Evolutionary conservation across 805 yeast genomes (phyloP).

Genomic region (Candida schatavii): DNA sequence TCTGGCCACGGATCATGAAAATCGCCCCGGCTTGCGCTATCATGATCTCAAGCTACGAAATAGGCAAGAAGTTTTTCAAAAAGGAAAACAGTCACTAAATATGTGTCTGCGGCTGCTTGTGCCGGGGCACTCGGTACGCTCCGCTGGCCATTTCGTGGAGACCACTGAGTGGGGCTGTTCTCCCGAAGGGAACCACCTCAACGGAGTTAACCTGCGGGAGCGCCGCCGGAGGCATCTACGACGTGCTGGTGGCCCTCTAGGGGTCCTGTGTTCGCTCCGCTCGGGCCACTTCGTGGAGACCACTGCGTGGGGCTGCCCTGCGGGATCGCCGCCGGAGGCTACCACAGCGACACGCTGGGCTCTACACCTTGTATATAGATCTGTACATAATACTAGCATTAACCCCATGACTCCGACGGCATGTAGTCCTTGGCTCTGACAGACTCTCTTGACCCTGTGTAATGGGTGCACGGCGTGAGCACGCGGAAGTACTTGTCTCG

Average conservation of each 20-base stretch:
- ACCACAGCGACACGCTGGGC: no score
- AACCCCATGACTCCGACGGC: slow-evolving; percentile 10
- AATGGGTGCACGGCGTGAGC: slow-evolving; percentile 13
- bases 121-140: no score
- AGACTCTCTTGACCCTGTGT: slow-evolving; percentile 4
- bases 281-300: no score
- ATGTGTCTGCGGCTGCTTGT: not conserved
- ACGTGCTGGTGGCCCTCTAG: no score
- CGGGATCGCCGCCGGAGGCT: no score
- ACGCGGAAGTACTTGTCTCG: slow-evolving; percentile 7
- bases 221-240: no score
- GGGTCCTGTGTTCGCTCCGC: not conserved
- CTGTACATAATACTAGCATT: not conserved
- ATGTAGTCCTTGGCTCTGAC: slow-evolving; percentile 6
- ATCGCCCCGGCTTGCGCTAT: slow-evolving; percentile 98
- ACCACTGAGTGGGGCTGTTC: no score
- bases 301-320: no score
- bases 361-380: not conserved
- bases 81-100: slow-evolving; percentile 14
- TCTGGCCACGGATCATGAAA: slow-evolving; percentile 81
- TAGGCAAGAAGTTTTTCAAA: slow-evolving; percentile 61
- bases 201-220: no score
- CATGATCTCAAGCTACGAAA: slow-evolving; percentile 93
- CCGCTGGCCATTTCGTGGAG: no score
- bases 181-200: no score